These are phyloP conservation scores for Rhododendron williamsianum DNA, from an alignment of 148 eudicot species.

Conservation along the genomic window DNA sequence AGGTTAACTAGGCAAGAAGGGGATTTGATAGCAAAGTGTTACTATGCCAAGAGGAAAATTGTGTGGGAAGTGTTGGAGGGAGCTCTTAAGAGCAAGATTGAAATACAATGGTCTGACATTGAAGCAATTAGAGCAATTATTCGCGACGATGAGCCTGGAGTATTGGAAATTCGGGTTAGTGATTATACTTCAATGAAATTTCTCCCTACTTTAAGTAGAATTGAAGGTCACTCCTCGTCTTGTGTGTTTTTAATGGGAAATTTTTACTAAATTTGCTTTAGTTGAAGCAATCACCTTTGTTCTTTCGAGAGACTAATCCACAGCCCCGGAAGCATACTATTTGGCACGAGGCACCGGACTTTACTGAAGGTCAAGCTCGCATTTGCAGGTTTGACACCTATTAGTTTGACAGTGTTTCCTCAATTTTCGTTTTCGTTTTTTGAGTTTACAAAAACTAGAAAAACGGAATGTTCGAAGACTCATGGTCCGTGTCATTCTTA, in stretches of 20 bases:
- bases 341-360: constrained; percentile 52
- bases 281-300: constrained; percentile 49
- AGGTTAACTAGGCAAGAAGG: constrained; percentile 44
- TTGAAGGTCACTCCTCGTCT: background rate
- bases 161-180: constrained; percentile 54
- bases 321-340: constrained; percentile 59
- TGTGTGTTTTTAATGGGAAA: background rate
- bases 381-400: constrained; percentile 30
- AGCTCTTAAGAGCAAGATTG: constrained; percentile 60
- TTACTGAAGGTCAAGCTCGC: constrained; percentile 61
- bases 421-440: background rate
- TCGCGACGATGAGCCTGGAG: constrained; percentile 19
- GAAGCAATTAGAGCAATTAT: constrained; percentile 41
- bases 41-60: constrained; percentile 57
- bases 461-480: background rate
- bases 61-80: constrained; percentile 79
- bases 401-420: constrained; percentile 13
- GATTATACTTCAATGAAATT: background rate
- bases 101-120: constrained; percentile 68
- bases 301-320: constrained; percentile 42
- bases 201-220: background rate
- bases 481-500: background rate
- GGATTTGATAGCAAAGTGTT: constrained; percentile 57
- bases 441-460: background rate
- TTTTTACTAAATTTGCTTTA: constrained; percentile 16